These are phyloP conservation scores for Metschnikowia noctiluminum DNA, from an alignment of 805 yeast genomes.

Conservation along the genomic window DNA sequence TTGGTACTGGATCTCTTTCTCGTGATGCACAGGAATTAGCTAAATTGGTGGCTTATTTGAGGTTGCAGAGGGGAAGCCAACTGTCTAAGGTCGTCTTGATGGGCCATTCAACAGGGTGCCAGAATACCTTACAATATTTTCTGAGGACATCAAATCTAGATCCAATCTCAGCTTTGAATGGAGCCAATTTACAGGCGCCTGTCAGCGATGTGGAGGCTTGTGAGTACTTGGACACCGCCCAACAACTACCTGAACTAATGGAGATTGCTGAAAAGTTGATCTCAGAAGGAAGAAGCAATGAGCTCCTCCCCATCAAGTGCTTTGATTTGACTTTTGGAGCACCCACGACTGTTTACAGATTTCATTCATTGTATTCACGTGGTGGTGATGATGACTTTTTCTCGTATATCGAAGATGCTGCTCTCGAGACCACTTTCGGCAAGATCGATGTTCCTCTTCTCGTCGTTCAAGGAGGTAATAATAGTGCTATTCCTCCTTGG, in stretches of 20 bases:
- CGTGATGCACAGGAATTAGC: slow-evolving; percentile 58
- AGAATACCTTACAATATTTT: slow-evolving; percentile 62
- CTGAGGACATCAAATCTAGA: slow-evolving; percentile 27
- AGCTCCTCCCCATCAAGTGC: slow-evolving; percentile 50
- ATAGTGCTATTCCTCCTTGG: no score
- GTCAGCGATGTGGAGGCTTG: slow-evolving; percentile 56
- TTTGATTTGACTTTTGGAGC: slow-evolving; percentile 43
- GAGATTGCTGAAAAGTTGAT: slow-evolving; percentile 36
- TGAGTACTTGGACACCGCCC: not conserved
- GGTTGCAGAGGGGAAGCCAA: slow-evolving; percentile 38
- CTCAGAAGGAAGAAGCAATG: slow-evolving; percentile 41
- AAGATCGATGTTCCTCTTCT: slow-evolving; percentile 43
- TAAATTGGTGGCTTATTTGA: slow-evolving; percentile 51
- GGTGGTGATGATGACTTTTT: slow-evolving; percentile 83
- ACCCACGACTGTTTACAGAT: slow-evolving; percentile 66
- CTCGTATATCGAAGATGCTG: slow-evolving; percentile 54
- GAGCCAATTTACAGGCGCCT: slow-evolving; percentile 67
- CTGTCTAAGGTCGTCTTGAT: slow-evolving; percentile 53
- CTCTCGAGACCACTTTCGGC: slow-evolving; percentile 50
- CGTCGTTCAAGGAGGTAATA: slow-evolving; percentile 31
- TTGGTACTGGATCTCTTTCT: slow-evolving; percentile 62
- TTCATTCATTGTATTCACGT: slow-evolving; percentile 53
- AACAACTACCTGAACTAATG: slow-evolving; percentile 8
- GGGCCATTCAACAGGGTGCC: slow-evolving; percentile 87
- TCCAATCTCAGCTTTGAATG: slow-evolving; percentile 37